Percentiles rank a stretch among this genome's conserved stretches.
phyloP scores from a whole-genome alignment of 2,329 filamentous ascomycete genomes.

The Venturia aucupariae region DNA sequence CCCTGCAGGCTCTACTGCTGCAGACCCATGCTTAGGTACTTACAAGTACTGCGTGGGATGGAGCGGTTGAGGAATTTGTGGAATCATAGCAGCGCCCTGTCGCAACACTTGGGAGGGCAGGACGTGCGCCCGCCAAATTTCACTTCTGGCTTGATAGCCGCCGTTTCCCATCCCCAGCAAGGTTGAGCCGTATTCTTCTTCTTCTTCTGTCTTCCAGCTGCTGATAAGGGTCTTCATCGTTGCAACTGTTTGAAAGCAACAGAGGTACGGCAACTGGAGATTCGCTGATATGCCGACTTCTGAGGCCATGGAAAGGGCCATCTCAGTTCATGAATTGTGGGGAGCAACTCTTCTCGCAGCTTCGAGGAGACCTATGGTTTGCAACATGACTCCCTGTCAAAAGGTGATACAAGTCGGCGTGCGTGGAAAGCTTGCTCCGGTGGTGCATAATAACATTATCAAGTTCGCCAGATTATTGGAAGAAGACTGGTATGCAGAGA shows the following conservation, averaged over 20 bases:
- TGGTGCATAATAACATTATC: not conserved
- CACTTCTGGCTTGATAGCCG: not conserved
- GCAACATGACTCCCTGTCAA: not conserved
- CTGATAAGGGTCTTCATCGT: not conserved
- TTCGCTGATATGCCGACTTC: not conserved
- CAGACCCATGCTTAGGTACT: not conserved
- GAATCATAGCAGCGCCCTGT: not conserved
- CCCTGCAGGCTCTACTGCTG: constrained; percentile 2
- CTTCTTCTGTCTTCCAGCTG: not conserved
- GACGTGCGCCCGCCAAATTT: not conserved
- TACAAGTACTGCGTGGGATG: not conserved
- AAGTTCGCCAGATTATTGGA: too few species aligned
- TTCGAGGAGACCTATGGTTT: not conserved
- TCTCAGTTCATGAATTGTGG: not conserved
- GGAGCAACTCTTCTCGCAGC: not conserved
- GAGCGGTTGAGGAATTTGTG: not conserved
- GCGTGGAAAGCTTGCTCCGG: not conserved
- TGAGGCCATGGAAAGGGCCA: not conserved
- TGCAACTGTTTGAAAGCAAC: not conserved
- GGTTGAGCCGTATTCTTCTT: too few species aligned
- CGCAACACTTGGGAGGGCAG: not conserved
- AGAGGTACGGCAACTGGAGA: not conserved
- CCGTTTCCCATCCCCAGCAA: not conserved
- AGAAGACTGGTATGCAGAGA: too few species aligned
- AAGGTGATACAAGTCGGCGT: not conserved